phyloP scores from a whole-genome alignment of 192 early-diverging fungal species.

The Backusella liffmaniae region DNA sequence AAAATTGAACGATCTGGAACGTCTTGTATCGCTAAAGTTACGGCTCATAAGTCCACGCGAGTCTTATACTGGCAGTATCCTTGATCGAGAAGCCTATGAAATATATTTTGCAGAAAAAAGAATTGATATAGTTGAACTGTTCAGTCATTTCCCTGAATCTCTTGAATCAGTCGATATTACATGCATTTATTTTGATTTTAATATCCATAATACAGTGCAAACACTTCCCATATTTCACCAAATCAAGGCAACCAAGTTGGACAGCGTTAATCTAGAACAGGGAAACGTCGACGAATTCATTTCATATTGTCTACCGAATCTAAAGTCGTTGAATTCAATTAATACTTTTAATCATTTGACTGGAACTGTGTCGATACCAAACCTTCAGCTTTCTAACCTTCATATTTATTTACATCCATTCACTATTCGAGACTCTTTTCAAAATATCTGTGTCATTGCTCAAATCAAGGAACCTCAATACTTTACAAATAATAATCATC shows the following conservation, averaged over 20 bases:
- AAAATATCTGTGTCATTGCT: background rate
- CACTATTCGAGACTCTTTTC: background rate
- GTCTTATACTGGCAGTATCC: no score
- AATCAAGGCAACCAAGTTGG: background rate
- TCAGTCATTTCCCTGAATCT: background rate
- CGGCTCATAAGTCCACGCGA: no score
- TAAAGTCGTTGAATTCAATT: no score
- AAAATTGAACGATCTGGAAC: no score
- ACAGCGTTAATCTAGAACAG: background rate
- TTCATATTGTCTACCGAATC: no score
- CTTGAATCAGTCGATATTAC: background rate
- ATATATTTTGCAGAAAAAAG: background rate
- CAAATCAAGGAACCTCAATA: background rate
- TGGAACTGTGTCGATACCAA: background rate
- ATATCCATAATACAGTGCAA: background rate
- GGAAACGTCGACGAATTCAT: background rate
- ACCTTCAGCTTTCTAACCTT: background rate
- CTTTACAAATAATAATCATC: background rate
- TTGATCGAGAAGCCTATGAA: background rate
- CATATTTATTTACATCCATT: background rate
- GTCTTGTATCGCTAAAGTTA: no score
- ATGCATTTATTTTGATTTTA: background rate
- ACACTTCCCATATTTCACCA: background rate
- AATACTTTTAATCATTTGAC: background rate
- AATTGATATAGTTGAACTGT: background rate